A percentile compares a stretch with the other conserved stretches of the same genome.
Conservation (phyloP, 2,329 filamentous ascomycete species). For the Aureobasidium musti region DNA sequence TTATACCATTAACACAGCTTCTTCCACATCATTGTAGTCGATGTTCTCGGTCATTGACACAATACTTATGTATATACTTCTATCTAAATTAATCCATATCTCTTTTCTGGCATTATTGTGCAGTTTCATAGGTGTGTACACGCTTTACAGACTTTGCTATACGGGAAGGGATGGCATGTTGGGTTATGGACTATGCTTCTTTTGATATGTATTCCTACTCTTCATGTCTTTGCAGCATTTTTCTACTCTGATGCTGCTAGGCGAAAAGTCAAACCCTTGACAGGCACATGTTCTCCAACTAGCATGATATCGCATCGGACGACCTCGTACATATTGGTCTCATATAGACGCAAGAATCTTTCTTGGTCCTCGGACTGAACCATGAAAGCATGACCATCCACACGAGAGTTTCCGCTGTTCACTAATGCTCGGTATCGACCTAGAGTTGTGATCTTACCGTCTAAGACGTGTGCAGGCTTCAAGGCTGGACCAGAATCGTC, state of each 20-base stretch:
- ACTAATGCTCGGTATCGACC: neutral
- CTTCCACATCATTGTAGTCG: neutral
- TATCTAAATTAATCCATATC: neutral
- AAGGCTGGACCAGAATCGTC: neutral
- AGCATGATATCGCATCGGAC: constrained; percentile 42
- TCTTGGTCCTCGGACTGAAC: constrained; percentile 37
- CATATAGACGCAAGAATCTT: constrained; percentile 41
- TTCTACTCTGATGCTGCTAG: neutral
- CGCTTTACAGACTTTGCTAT: too few relatives aligned
- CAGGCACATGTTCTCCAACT: neutral
- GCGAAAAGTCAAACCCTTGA: neutral
- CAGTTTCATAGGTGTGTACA: too few relatives aligned
- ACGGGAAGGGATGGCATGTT: too few relatives aligned
- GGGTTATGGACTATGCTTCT: too few relatives aligned
- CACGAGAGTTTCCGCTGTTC: neutral
- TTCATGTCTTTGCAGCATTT: too few relatives aligned
- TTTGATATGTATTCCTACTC: too few relatives aligned
- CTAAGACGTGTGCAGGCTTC: neutral
- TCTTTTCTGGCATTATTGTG: too few relatives aligned
- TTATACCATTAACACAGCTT: constrained; percentile 7
- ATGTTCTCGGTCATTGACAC: constrained; percentile 16
- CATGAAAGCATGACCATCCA: neutral
- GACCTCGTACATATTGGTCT: constrained; percentile 47
- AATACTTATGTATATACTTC: neutral
- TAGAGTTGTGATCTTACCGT: neutral